Percentiles rank a stretch among this genome's conserved stretches.
Evolutionary conservation across 2,329 filamentous ascomycete genomes (phyloP).

Genomic region (Cercospora nicotianae): DNA sequence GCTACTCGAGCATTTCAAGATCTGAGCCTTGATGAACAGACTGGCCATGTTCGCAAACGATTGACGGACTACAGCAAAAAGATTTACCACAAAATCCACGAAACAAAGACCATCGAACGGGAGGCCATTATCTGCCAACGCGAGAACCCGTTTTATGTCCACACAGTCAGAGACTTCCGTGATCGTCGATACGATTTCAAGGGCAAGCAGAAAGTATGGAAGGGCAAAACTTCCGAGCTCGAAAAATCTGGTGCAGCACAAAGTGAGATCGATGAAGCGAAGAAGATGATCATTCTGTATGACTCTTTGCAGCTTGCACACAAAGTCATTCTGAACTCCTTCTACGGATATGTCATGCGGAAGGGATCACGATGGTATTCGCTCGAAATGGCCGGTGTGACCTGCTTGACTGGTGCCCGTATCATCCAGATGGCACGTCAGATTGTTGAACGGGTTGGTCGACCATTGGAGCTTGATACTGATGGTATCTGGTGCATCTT

Average conservation of each 20-base stretch:
- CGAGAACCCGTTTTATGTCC: conserved; percentile 97
- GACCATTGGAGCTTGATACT: conserved; percentile 91
- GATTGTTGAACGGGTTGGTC: conserved; percentile 87
- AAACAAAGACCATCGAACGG: conserved; percentile 84
- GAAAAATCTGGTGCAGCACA: conserved; percentile 77
- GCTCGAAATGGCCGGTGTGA: conserved; percentile 98
- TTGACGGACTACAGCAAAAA: conserved; percentile 94
- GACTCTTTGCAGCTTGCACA: conserved; percentile 95
- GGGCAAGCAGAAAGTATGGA: conserved; percentile 97
- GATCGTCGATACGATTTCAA: conserved; percentile 99
- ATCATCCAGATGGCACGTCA: conserved; percentile 97
- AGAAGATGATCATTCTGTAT: conserved; percentile 97
- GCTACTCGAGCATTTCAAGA: conserved; percentile 77
- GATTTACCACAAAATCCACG: conserved; percentile 98
- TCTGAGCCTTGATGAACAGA: conserved; percentile 77
- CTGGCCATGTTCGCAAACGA: conserved; percentile 76
- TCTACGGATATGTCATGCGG: conserved; percentile 99
- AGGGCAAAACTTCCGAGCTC: conserved; percentile 86
- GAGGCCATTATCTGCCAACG: conserved; percentile 98
- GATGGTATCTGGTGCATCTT: conserved; percentile 99
- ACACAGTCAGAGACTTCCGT: conserved; percentile 93
- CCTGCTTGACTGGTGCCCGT: conserved; percentile 89
- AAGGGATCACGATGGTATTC: conserved; percentile 99
- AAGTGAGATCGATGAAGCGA: conserved; percentile 83
- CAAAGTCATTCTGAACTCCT: conserved; percentile 98